These are phyloP conservation scores for Udeniomyces megalosporus DNA, from an alignment of 768 basidiomycete genomes.

Conservation along the genomic window DNA sequence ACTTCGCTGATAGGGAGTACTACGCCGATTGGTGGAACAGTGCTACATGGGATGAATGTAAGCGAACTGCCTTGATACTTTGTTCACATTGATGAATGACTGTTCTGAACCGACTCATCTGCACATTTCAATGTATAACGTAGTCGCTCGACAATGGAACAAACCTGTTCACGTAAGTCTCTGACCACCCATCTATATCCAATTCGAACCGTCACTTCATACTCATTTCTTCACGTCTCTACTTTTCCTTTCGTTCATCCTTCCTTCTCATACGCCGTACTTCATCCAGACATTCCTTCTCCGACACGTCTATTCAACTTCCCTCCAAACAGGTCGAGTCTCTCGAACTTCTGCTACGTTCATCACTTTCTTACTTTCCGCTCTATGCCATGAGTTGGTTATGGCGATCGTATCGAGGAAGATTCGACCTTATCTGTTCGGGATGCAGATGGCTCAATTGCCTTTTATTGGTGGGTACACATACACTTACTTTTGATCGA, in stretches of 20 bases:
- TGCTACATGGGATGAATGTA: slow-evolving; percentile 62
- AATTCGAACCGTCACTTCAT: not conserved
- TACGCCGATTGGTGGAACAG: slow-evolving; percentile 74
- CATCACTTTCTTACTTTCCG: slow-evolving; percentile 79
- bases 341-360: slow-evolving; percentile 73
- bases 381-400: slow-evolving; percentile 79
- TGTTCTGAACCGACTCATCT: not conserved
- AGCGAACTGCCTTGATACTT: not conserved
- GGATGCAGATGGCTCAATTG: not conserved
- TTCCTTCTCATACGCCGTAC: not conserved
- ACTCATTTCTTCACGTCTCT: slow-evolving; percentile 36
- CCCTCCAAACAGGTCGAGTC: slow-evolving; percentile 58
- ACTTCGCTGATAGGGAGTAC: slow-evolving; percentile 91
- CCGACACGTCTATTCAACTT: slow-evolving; percentile 84
- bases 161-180: slow-evolving; percentile 59
- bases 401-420: slow-evolving; percentile 93
- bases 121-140: slow-evolving; percentile 33
- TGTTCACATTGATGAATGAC: not conserved
- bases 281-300: slow-evolving; percentile 41
- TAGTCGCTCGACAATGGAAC: slow-evolving; percentile 98
- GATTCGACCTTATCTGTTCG: slow-evolving; percentile 38
- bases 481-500: too few species aligned
- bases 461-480: not conserved
- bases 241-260: not conserved
- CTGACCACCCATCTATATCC: not conserved